Evolutionary conservation across 1,139 yeast species (phyloP).

Genomic region (Suhomyces terraborum): DNA sequence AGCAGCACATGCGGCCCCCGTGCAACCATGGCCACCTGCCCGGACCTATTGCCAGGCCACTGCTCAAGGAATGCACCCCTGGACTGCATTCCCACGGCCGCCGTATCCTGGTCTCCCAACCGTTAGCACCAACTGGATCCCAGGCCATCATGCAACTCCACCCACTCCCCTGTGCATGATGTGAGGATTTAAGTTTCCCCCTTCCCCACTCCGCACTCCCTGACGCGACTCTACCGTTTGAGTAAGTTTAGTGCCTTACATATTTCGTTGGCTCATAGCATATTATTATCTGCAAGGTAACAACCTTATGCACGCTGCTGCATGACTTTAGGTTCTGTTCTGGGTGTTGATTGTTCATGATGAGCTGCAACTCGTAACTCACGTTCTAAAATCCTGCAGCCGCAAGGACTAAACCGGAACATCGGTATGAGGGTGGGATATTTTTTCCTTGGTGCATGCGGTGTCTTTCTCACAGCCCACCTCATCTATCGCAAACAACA

Average conservation of each 20-base stretch:
- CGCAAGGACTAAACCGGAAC: constrained; percentile 8
- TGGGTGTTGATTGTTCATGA: constrained; percentile 1
- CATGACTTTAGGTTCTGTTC: constrained; percentile 6
- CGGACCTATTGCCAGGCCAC: too few relatives aligned
- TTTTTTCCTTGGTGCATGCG: constrained; percentile 1
- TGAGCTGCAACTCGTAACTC: constrained; percentile 13
- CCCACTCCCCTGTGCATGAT: too few relatives aligned
- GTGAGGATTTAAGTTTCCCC: background rate
- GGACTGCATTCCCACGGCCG: too few relatives aligned
- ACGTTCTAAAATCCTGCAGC: constrained; percentile 8
- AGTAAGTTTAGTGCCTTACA: constrained; percentile 14
- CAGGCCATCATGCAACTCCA: too few relatives aligned
- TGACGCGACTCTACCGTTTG: background rate
- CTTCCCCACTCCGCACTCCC: background rate
- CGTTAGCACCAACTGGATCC: too few relatives aligned
- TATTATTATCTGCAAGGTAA: constrained; percentile 1
- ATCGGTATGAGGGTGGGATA: constrained; percentile 3
- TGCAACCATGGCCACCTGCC: too few relatives aligned
- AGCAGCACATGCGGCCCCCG: too few relatives aligned
- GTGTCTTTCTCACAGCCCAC: constrained; percentile 1
- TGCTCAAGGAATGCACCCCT: too few relatives aligned
- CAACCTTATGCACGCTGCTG: constrained; percentile 2
- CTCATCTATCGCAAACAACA: background rate
- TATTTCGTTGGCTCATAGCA: constrained; percentile 7
- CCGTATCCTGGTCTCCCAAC: background rate